Base-by-base conservation (phyloP, 805 yeast species). In the Starmerella ratchasimensis region DNA sequence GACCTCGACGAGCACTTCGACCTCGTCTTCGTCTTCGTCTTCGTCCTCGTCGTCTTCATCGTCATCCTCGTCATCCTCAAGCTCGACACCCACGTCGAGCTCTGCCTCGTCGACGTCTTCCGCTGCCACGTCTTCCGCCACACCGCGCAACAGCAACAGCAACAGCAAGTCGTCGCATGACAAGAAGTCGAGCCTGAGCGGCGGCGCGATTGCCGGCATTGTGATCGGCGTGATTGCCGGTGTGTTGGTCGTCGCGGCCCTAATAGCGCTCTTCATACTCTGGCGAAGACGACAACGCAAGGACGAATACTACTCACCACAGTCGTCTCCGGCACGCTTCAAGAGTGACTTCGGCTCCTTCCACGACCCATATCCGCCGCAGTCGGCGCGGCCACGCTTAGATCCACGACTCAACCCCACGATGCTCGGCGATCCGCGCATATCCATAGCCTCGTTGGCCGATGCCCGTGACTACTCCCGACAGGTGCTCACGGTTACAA, bases 391-490 rank as follows among this genome's bases (percentile, higher is more conserved):
- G 38, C 54, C 59, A 47, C 66, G 57, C 18, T 57, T 67, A 31
- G 86, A 73, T 56, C 83, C 79, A 34, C 64, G 84, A 40, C 59
- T 78, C 44, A 76, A 78, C 55, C 83, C 84, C 1, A 69, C 72
- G 31, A 74, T 80, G 78, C 62, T 80, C 57, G 94, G 93, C 27
- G 73, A 93, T 52, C 51, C 57, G 13, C 65, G 94, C 46, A 66
- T 81, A 44, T 74, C 84, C 50, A 88, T 80, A 51, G 94, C 94
- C 4, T 75, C 88, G 2, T 63, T 86, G 37, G 86, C 93, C 9
- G 93, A 83, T 56, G 93, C 80, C 44, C 73, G 81, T 3, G 90
- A 81, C 56, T 80, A 77, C 59, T 68, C 80, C 34, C 66, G 84
- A 53, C 82, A 82, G 61, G 74, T 81, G 15, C 64, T 86, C 33